phyloP scores from a whole-genome alignment of 2,329 filamentous ascomycete genomes.

The Fusarium papillatum region DNA sequence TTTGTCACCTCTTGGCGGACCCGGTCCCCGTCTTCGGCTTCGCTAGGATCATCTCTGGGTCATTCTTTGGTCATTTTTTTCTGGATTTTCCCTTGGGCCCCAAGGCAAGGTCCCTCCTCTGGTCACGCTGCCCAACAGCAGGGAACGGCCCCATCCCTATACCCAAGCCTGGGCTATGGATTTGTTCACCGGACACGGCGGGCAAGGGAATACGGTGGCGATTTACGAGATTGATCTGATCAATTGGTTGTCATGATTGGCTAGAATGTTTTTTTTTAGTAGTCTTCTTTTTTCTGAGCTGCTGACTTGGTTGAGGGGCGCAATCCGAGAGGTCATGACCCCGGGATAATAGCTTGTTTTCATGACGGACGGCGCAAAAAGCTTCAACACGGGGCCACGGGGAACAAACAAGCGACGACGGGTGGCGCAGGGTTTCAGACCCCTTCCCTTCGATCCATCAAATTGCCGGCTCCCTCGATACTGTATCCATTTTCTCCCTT shows the following conservation, averaged over 20 bases:
- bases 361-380: slow-evolving; percentile 19
- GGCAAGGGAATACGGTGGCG: slow-evolving; percentile 7
- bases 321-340: neutral
- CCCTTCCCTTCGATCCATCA: slow-evolving; percentile 4
- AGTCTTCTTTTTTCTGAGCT: slow-evolving; percentile 4
- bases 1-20: slow-evolving; percentile 22
- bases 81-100: slow-evolving; percentile 1
- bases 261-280: neutral
- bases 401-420: slow-evolving; percentile 6
- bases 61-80: slow-evolving; percentile 34
- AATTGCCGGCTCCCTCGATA: neutral
- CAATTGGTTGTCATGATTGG: slow-evolving; percentile 44
- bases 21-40: slow-evolving; percentile 17
- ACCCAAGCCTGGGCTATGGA: slow-evolving; percentile 13
- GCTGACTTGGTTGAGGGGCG: slow-evolving; percentile 4
- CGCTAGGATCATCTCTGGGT: slow-evolving; percentile 21
- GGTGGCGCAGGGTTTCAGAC: slow-evolving; percentile 34
- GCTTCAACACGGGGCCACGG: slow-evolving; percentile 11
- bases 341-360: slow-evolving; percentile 14
- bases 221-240: slow-evolving; percentile 5
- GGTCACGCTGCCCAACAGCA: slow-evolving; percentile 31
- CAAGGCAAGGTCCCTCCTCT: slow-evolving; percentile 4
- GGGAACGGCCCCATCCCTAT: slow-evolving; percentile 8
- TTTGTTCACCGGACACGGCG: slow-evolving; percentile 6
- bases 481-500: neutral